Conservation (phyloP, 169 alveolate genomes). For the Cryptosporidium xiaoi region DNA sequence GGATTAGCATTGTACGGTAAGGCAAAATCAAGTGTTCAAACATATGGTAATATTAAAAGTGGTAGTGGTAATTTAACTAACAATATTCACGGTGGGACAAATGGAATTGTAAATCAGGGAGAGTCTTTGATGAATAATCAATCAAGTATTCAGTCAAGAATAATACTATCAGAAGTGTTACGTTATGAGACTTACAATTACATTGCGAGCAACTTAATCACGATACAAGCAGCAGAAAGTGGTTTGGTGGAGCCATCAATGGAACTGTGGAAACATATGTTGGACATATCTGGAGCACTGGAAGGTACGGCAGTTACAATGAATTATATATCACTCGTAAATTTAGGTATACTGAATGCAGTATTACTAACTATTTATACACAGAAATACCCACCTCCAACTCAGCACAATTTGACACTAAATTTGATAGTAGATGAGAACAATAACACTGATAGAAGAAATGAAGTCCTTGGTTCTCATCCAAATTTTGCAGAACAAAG, state of each 20-base stretch:
- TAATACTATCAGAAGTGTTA: slow-evolving; percentile 35
- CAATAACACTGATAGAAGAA: slow-evolving; percentile 14
- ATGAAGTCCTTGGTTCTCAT: slow-evolving; percentile 55
- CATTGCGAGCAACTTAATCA: slow-evolving; percentile 53
- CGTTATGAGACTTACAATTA: slow-evolving; percentile 31
- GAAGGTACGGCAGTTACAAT: slow-evolving; percentile 58
- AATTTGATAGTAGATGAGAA: slow-evolving; percentile 50
- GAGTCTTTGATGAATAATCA: slow-evolving; percentile 38
- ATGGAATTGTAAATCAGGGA: neutral
- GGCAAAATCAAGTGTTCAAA: slow-evolving; percentile 30
- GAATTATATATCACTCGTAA: slow-evolving; percentile 49
- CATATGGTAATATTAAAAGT: neutral
- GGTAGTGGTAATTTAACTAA: too few relatives aligned
- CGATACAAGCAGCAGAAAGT: slow-evolving; percentile 52
- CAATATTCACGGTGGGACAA: too few relatives aligned
- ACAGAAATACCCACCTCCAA: slow-evolving; percentile 65
- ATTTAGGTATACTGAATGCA: slow-evolving; percentile 60
- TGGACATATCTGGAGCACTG: slow-evolving; percentile 45
- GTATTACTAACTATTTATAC: slow-evolving; percentile 22
- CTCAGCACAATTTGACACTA: slow-evolving; percentile 61
- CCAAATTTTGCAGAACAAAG: slow-evolving; percentile 59
- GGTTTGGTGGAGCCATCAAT: slow-evolving; percentile 34
- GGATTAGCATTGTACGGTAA: slow-evolving; percentile 58
- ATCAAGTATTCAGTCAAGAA: slow-evolving; percentile 55
- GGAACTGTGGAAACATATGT: slow-evolving; percentile 60